Evolutionary conservation across 768 basidiomycete species (phyloP).

Genomic region (Megacollybia marginata): DNA sequence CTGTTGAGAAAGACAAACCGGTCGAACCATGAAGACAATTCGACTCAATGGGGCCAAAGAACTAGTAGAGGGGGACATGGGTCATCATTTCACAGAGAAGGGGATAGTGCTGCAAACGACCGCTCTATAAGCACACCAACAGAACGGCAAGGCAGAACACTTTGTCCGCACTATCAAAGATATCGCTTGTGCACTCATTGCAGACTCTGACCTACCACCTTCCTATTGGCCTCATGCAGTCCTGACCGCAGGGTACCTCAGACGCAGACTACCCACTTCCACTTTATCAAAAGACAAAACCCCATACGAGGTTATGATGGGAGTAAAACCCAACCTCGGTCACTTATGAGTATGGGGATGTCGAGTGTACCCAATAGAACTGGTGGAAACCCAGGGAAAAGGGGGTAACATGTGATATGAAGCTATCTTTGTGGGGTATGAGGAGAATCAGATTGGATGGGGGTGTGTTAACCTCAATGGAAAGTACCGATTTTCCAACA

Average conservation of each 20-base stretch:
- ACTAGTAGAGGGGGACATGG: not conserved
- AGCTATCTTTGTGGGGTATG: too few species aligned
- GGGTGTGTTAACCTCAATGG: too few species aligned
- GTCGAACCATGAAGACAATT: not conserved
- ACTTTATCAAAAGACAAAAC: not conserved
- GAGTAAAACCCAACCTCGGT: not conserved
- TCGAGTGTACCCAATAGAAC: slow-evolving; percentile 2
- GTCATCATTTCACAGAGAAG: not conserved
- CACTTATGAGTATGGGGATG: slow-evolving; percentile 3
- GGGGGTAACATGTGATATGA: not conserved
- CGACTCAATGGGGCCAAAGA: not conserved
- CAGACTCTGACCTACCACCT: not conserved
- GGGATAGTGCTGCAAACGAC: not conserved
- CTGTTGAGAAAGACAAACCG: not conserved
- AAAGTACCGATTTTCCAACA: too few species aligned
- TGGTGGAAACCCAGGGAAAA: not conserved
- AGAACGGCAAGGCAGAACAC: not conserved
- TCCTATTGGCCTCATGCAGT: slow-evolving; percentile 1
- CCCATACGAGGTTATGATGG: slow-evolving; percentile 1
- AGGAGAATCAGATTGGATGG: too few species aligned
- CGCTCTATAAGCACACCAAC: not conserved
- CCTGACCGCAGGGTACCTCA: not conserved
- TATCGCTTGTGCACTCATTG: not conserved
- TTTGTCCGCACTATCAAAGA: not conserved
- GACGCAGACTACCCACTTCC: not conserved